Base-by-base conservation (phyloP, 345 rosid species). In the Salix viminalis region DNA sequence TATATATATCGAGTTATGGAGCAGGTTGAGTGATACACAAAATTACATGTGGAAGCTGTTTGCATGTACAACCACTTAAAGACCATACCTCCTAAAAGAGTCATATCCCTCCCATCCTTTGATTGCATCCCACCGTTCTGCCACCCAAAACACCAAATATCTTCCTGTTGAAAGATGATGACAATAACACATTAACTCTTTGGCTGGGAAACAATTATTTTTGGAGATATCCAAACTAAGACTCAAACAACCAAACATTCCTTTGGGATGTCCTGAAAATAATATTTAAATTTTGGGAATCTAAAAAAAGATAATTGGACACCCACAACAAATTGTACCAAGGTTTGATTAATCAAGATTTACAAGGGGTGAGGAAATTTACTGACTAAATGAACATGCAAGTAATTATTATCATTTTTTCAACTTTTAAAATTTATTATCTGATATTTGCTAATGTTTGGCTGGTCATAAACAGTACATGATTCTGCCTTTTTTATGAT, bases 91-190 rank as follows among this genome's bases (percentile, higher is more conserved):
- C 97, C 99, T 77, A 95, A 83, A 72, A 95, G 91, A 78, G 88
- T 86, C 80, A 90, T 76, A 54, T 87, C 90, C 76, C 73, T 77
- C 56, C 92, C 88, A 56, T 90, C 91, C 77, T 78, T 85, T 70
- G 90, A 84, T 79, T 88, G 88, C 84, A 85, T 12, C 54, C 85
- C 89, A 58, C 92, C 84, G 30, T 77, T 85, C 81, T 87, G 89
- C 97, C 97, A 95, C 79, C 99, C 99, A 14, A 95, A 75, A 80
- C 99, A 95, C 88, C 90, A 93, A 6, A 56, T 28, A 24, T 84
- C 81, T 0, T 88, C 83, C 99, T 94, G 89, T 70, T 66, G 48
- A 75, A 48, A 65, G 58, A 46, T 34, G 64, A 61, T 42, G 73
- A 76, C 71, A 69, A 72, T 12, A 44, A 28, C 16, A 21, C 30